Base-by-base conservation (phyloP, 805 yeast genomes). In the Metschnikowia lunata region DNA sequence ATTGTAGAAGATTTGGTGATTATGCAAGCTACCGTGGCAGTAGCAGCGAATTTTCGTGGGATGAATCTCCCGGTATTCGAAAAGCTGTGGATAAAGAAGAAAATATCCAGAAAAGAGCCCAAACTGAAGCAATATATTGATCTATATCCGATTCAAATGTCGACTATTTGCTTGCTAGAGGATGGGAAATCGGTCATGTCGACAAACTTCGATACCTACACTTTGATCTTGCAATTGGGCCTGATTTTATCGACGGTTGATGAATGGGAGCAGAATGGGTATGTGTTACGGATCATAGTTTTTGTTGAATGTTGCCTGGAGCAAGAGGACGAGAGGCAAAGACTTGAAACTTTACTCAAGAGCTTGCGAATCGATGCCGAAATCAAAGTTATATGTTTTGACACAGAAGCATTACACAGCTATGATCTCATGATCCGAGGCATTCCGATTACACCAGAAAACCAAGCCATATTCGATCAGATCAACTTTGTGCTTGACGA, bases 111-210 rank as follows among this genome's bases (percentile, higher is more conserved):
- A 26, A 26, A 27, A 11, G 11, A 27, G 10, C 43, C 39, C 4
- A 37, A 57, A 1, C 56, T 63, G 26, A 75, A 72, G 48, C 73
- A 75, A 50, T 83, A 69, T 52, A 89, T 93, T 56, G 99, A 93
- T 61, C 66, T 93, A 32, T 93, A 95, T 62, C 99, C 99, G 0
- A 90, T 93, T 52, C 99, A 93, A 58, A 93, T 93, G 97, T 83
- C 95, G 4, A 91, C 95, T 0, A 80, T 82, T 35, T 79, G 88
- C 40, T 73, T 79, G 37, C 79, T 83, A 44, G 77, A 76, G 23
- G 75, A 79, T 41, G 90, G 90, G 5, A 78, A 78, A 43, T 79
- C 84, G 13, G 82, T 85, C 1, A 59, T 84, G 47, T 85, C 96
- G 0, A 89, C 96, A 3, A 93, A 93, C 58, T 89, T 93, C 60